Evolutionary conservation across 495 filamentous ascomycete genomes (phyloP), one percentile per base, ranked within the genome.

Genomic region (Podospora pseudocomata): DNA sequence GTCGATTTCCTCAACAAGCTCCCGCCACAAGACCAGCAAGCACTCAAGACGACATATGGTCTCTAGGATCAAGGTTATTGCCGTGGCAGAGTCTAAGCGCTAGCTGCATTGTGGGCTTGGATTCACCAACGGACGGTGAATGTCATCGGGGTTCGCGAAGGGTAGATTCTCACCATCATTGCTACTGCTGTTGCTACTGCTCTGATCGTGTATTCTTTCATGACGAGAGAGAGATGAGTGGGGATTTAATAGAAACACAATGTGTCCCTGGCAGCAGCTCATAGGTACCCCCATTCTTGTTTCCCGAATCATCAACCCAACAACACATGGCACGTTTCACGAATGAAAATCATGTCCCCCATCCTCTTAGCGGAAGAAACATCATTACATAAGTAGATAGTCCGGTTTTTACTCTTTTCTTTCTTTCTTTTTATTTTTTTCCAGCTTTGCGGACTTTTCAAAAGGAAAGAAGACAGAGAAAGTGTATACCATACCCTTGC

Each of bases 1-100:
- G 85, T 88, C 77, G 85, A 88, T 28, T 96, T 96, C 80, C 80
- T 97, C 72, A 79, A 78, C 27, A 89, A 90, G 73, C 81, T 97
- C 58, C 81, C 89, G 30, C 80, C 83, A 39, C 79, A 81, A 20
- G 89, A 92, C 70, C 83, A 87, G 68, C 86, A 88, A 54, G 67
- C 71, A 18, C 75, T 74, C 72, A 79, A 70, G 81, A 80, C 75
- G 65, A 76, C 72, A 59, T 86, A 78, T 79, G 77, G 79, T 13
- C 55, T 71, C 0, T 71, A 71, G 39, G 6, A 49, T 49, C 6
- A 11, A 49, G 39, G 39, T 16, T 16, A 49, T 11, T 49, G 39
- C 13, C 39, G 7, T 49, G 5, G 5, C 9, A 5, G 9, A 49
- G 39, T 49, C 15, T 16, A 2, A 13, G 39, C 13, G 39, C 9